Evolutionary conservation across 345 rosid species (phyloP), one percentile per base, ranked within the genome.

Genomic region (Anastatica hierochuntica): DNA sequence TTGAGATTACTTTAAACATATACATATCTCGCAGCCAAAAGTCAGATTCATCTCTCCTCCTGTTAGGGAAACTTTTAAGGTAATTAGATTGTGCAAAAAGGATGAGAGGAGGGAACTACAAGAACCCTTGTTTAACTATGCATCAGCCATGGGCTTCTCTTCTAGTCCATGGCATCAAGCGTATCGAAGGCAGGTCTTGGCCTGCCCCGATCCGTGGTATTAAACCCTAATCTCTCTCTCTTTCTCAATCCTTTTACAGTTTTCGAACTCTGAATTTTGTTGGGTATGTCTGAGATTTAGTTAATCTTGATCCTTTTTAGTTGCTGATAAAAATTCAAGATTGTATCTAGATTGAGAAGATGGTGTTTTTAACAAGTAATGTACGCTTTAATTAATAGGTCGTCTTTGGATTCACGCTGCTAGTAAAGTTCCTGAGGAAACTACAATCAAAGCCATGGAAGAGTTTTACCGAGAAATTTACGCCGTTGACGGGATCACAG

Each of bases 341-440:
- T n/a, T n/a, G n/a, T n/a, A n/a, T n/a, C n/a, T n/a, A n/a, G n/a
- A n/a, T n/a, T n/a, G n/a, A n/a, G n/a, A n/a, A n/a, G n/a, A n/a
- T n/a, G n/a, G n/a, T 24, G 27, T 24, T 24, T 24, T 4, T 3
- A 24, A 3, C 27, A 24, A 24, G 6, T 24, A 24, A 24, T 3
- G 6, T 24, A 24, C 27, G n/a, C n/a, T n/a, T n/a, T n/a, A n/a
- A n/a, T n/a, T 21, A 21, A 4, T 6, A 29, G 97, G 98, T 8
- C 90, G 97, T 42, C 79, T 92, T 27, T 92, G 98, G 98, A 88
- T 92, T 58, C 97, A 92, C 24, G 94, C 95, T 43, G 98, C 97
- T 14, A 54, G 88, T 60, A 88, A 92, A 72, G 71, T 88, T 44
- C 95, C 95, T 0, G 98, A 92, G 48, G 90, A 78, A 71, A 78